A percentile compares a stretch with the other conserved stretches of the same genome.
Conservation (phyloP, 768 basidiomycete species). For the Calocera cornea region DNA sequence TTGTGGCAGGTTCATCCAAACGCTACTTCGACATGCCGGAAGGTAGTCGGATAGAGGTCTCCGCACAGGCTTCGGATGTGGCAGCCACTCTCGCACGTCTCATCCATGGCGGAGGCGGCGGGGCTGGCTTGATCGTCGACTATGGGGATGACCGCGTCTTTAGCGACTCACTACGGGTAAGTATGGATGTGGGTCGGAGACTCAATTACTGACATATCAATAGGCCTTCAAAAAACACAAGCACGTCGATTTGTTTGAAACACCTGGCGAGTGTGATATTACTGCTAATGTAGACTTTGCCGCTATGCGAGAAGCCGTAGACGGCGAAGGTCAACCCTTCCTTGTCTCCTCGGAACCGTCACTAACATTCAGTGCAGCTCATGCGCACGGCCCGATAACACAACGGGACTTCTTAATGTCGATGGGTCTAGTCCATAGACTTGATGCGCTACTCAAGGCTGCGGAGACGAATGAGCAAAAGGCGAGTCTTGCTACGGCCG, state of each 20-base stretch:
- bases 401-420: slow-evolving; percentile 66
- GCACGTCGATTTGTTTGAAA: slow-evolving; percentile 69
- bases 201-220: background rate
- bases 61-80: slow-evolving; percentile 51
- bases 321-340: slow-evolving; percentile 20
- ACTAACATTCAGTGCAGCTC: slow-evolving; percentile 20
- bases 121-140: slow-evolving; percentile 67
- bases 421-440: slow-evolving; percentile 60
- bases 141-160: slow-evolving; percentile 67
- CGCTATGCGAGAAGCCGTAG: slow-evolving; percentile 65
- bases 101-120: slow-evolving; percentile 25
- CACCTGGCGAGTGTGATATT: slow-evolving; percentile 78
- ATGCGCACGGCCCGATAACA: slow-evolving; percentile 50
- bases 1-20: slow-evolving; percentile 34
- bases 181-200: slow-evolving; percentile 17
- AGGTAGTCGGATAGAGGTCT: slow-evolving; percentile 71
- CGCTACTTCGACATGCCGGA: slow-evolving; percentile 55
- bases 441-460: slow-evolving; percentile 43
- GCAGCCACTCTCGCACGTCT: slow-evolving; percentile 57
- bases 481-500: slow-evolving; percentile 43
- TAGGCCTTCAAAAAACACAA: slow-evolving; percentile 86
- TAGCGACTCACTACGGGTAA: slow-evolving; percentile 66
- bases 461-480: slow-evolving; percentile 36
- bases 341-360: background rate
- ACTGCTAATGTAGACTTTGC: slow-evolving; percentile 97